Percentiles rank a stretch among this genome's conserved stretches.
Evolutionary conservation across 2,329 filamentous ascomycete genomes (phyloP).

Genomic region (Magnaporthiopsis incrustans): DNA sequence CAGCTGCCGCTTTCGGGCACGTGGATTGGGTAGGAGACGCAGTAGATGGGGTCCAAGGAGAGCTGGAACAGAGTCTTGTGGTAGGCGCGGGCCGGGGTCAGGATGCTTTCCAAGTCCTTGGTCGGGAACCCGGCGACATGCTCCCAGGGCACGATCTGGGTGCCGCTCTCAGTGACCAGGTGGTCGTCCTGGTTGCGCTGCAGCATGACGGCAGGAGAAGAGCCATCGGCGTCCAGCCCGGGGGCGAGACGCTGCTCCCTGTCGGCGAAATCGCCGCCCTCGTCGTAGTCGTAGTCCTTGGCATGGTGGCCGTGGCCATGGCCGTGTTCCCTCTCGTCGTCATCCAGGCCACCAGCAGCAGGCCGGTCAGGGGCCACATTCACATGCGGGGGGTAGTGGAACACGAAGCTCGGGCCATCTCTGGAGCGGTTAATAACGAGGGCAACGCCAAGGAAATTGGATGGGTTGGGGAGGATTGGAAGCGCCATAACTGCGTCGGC

Average conservation of each 20-base stretch:
- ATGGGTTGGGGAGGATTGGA: constrained; percentile 39
- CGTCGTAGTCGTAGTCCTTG: constrained; percentile 22
- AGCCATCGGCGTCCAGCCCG: constrained; percentile 20
- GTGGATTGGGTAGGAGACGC: constrained; percentile 77
- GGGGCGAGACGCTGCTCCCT: constrained; percentile 32
- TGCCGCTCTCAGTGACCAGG: constrained; percentile 45
- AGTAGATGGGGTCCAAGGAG: constrained; percentile 70
- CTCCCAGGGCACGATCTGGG: constrained; percentile 60
- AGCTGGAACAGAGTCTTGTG: constrained; percentile 80
- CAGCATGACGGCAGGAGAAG: constrained; percentile 29
- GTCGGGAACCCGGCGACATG: constrained; percentile 65
- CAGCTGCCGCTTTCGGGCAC: constrained; percentile 71
- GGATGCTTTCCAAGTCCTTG: constrained; percentile 70
- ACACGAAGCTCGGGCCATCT: constrained; percentile 74
- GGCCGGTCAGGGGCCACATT: constrained; percentile 26
- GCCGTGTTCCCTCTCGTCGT: constrained; percentile 21
- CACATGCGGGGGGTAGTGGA: constrained; percentile 71
- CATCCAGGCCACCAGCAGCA: constrained; percentile 16
- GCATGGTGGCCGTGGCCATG: constrained; percentile 21
- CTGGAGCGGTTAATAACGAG: constrained; percentile 67
- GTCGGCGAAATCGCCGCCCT: constrained; percentile 43
- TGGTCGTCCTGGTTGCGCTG: constrained; percentile 47
- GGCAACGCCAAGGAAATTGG: constrained; percentile 61
- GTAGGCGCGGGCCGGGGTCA: constrained; percentile 67
- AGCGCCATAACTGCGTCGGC: constrained; percentile 31